Conservation (phyloP, 345 rosid genomes). For the Cardamine resedifolia region DNA sequence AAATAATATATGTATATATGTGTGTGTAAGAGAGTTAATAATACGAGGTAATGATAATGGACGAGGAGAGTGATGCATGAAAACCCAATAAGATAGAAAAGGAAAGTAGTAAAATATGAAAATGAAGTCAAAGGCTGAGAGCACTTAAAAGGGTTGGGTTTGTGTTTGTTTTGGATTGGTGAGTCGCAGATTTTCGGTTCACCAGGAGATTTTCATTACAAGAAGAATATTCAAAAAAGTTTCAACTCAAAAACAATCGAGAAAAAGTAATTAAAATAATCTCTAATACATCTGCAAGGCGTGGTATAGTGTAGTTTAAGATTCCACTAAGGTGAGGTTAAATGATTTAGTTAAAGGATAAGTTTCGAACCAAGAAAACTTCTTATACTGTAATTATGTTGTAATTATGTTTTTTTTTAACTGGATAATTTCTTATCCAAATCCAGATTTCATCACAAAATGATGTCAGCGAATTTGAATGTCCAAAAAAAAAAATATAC, state of each 20-base stretch:
- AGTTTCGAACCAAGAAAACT: slow-evolving; percentile 10
- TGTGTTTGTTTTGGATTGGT: slow-evolving; percentile 32
- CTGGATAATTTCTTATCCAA: not conserved
- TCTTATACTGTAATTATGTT: not conserved
- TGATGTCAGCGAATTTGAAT: slow-evolving; percentile 5
- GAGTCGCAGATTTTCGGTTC: slow-evolving; percentile 4
- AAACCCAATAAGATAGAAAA: slow-evolving; percentile 34
- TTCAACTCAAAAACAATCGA: not conserved
- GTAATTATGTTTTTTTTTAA: not conserved
- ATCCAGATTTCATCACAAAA: slow-evolving; percentile 9
- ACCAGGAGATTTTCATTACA: slow-evolving; percentile 32
- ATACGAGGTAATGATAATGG: slow-evolving; percentile 40
- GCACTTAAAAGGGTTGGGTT: slow-evolving; percentile 27
- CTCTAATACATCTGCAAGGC: not conserved
- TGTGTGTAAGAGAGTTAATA: slow-evolving; percentile 1
- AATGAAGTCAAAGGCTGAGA: slow-evolving; percentile 32
- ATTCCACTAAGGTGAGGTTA: slow-evolving; percentile 26
- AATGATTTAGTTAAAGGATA: slow-evolving; percentile 10
- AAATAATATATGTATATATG: not conserved
- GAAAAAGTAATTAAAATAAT: not conserved
- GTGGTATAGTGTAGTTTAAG: slow-evolving; percentile 13
- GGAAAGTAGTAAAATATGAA: slow-evolving; percentile 29
- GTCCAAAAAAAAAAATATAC: not conserved
- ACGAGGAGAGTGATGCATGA: slow-evolving; percentile 31
- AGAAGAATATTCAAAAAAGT: slow-evolving; percentile 29